Conservation (phyloP, 257 asterid species). For the Leonotis leonurus region DNA sequence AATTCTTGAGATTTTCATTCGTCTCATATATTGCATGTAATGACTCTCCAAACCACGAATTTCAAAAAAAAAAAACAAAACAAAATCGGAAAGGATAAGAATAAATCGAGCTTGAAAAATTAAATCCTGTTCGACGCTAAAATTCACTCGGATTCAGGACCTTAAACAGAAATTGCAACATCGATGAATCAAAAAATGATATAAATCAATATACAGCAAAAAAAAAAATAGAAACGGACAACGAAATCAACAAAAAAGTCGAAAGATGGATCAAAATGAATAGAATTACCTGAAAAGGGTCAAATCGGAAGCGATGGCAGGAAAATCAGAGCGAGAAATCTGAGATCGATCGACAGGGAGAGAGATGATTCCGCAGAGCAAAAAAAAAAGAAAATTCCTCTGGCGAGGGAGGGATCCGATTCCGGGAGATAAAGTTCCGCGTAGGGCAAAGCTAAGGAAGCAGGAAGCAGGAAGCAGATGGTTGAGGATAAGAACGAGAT, state of each 20-base stretch:
- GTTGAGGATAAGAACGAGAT: conserved; percentile 20
- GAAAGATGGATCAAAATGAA: conserved; percentile 3
- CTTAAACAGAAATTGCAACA: neutral
- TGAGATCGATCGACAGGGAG: conserved; percentile 10
- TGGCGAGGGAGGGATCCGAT: too few species aligned
- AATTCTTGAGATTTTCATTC: too few species aligned
- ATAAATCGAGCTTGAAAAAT: too few species aligned
- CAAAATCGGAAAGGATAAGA: too few species aligned
- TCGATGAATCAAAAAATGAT: neutral
- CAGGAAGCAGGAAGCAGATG: conserved; percentile 25
- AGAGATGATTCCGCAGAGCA: conserved; percentile 16
- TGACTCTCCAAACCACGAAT: too few species aligned
- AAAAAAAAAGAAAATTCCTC: conserved; percentile 3
- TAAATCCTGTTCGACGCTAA: neutral
- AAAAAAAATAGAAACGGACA: too few species aligned
- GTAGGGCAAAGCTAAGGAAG: conserved; percentile 37
- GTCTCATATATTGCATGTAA: too few species aligned
- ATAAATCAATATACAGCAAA: neutral
- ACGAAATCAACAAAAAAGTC: neutral
- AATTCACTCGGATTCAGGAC: conserved; percentile 3
- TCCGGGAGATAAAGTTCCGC: conserved; percentile 28
- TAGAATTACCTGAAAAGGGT: conserved; percentile 24
- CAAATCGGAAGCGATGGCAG: neutral
- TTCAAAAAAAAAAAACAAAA: too few species aligned
- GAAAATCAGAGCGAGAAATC: conserved; percentile 1